phyloP scores from a whole-genome alignment of 2,329 filamentous ascomycete species.

The Sporothrix phasma region DNA sequence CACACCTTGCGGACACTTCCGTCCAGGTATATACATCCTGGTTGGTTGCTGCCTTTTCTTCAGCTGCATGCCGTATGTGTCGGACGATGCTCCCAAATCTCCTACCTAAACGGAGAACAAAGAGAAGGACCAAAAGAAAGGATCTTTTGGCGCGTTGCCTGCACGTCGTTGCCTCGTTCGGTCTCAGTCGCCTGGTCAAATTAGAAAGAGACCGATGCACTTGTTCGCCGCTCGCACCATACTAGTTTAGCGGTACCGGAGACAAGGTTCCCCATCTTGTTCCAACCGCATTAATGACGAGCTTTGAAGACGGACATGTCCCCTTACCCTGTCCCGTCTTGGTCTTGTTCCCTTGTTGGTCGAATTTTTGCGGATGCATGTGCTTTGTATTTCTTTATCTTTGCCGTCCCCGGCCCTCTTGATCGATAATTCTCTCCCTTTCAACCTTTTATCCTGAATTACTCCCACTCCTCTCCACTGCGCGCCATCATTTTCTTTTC shows the following conservation, averaged over 20 bases:
- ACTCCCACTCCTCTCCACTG: too few relatives aligned
- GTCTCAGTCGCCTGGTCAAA: neutral
- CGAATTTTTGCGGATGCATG: neutral
- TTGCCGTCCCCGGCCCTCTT: neutral
- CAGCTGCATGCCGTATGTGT: neutral
- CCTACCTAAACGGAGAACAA: too few relatives aligned
- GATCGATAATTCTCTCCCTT: neutral
- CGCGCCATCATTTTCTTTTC: too few relatives aligned
- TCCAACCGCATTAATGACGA: neutral
- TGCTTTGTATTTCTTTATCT: neutral
- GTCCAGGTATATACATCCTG: too few relatives aligned
- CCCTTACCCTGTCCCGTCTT: neutral
- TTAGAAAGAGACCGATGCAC: neutral
- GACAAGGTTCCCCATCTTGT: neutral
- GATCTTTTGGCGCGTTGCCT: neutral
- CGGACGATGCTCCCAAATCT: neutral
- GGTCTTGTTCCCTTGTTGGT: neutral
- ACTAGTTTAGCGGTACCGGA: conserved; percentile 4
- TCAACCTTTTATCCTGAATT: neutral
- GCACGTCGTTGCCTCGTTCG: neutral
- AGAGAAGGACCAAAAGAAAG: too few relatives aligned
- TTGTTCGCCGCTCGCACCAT: neutral
- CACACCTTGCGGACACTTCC: too few relatives aligned
- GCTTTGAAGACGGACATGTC: neutral
- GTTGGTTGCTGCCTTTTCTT: too few relatives aligned